Percentiles rank a stretch among this genome's conserved stretches.
These are phyloP conservation scores for Porpolomopsis calyptriformis DNA, from an alignment of 768 basidiomycete species.

Conservation along the genomic window DNA sequence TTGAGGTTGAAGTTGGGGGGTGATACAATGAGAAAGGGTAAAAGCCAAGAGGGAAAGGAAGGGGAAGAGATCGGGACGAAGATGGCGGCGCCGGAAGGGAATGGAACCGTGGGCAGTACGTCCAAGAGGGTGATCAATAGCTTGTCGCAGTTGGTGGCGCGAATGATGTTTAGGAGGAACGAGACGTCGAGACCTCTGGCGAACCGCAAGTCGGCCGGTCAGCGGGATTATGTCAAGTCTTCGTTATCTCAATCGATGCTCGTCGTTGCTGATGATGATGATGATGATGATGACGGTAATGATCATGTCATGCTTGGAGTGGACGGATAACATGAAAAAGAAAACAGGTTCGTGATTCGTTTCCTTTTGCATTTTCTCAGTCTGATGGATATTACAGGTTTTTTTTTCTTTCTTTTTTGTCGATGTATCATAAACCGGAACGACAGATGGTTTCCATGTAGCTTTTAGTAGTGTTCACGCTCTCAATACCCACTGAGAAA, in stretches of 20 bases:
- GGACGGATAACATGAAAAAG: no score
- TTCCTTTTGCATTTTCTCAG: not conserved
- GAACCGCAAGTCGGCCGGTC: slow-evolving; percentile 1
- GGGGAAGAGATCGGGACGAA: not conserved
- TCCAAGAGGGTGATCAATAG: slow-evolving; percentile 10
- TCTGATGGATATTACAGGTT: not conserved
- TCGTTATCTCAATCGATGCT: not conserved
- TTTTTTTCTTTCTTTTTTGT: not conserved
- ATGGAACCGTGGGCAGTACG: slow-evolving; percentile 3
- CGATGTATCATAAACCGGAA: not conserved
- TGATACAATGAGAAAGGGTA: not conserved
- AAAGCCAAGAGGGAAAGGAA: not conserved
- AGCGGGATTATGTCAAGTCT: not conserved
- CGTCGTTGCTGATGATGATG: not conserved
- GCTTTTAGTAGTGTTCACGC: slow-evolving; percentile 3
- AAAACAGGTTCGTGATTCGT: not conserved
- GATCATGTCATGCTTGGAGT: no score
- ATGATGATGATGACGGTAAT: not conserved
- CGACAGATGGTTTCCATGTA: not conserved
- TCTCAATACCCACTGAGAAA: no score
- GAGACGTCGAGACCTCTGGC: slow-evolving; percentile 6
- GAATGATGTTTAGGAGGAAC: slow-evolving; percentile 12
- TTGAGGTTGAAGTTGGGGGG: slow-evolving; percentile 41
- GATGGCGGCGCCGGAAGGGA: not conserved
- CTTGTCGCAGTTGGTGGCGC: slow-evolving; percentile 13